Conservation (phyloP, 495 filamentous ascomycete genomes). For the Immersiella caudata region DNA sequence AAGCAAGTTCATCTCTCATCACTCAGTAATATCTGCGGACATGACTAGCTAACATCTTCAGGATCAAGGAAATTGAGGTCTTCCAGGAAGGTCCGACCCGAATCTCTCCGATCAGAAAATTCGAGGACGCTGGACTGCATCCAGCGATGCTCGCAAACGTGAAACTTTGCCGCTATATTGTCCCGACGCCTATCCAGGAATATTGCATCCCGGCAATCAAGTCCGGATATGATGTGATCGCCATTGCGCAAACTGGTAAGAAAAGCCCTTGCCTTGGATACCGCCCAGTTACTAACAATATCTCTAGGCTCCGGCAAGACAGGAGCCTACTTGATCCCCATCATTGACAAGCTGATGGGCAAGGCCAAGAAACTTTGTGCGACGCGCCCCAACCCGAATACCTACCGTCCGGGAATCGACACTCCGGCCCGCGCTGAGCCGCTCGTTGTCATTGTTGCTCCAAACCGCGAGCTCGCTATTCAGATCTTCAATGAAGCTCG, state of each 20-base stretch:
- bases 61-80: conserved; percentile 60
- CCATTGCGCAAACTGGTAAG: conserved; percentile 86
- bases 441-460: conserved; percentile 80
- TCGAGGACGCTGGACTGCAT: conserved; percentile 80
- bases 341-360: conserved; percentile 88
- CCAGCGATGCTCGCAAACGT: conserved; percentile 82
- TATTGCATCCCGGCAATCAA: conserved; percentile 79
- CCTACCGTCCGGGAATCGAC: conserved; percentile 45
- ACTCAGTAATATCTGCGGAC: not conserved
- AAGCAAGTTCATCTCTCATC: conserved; percentile 42
- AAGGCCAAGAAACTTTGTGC: conserved; percentile 84
- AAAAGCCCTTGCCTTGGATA: not conserved
- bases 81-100: conserved; percentile 59
- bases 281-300: not conserved
- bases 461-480: conserved; percentile 84
- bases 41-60: conserved; percentile 35
- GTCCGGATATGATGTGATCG: conserved; percentile 76
- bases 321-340: conserved; percentile 86
- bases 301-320: conserved; percentile 89
- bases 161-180: conserved; percentile 59
- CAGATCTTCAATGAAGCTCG: conserved; percentile 95
- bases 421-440: conserved; percentile 72
- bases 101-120: conserved; percentile 61
- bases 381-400: conserved; percentile 64
- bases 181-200: conserved; percentile 83